These are phyloP conservation scores for Fragaria ananassa DNA, from an alignment of 306 rosid genomes.

Conservation along the genomic window DNA sequence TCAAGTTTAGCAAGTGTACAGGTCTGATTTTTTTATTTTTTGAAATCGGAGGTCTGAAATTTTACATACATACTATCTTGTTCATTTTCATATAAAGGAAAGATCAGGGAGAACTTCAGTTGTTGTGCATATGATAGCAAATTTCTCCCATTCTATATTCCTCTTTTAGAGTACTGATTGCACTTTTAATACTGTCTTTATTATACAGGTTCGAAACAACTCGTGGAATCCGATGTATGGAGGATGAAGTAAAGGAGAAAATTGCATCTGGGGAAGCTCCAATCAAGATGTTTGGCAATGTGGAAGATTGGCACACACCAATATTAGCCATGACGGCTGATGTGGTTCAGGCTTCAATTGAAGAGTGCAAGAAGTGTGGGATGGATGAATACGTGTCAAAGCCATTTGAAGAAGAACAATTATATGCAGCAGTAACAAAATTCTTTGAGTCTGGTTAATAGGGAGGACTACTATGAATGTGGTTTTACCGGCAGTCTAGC, in stretches of 20 bases:
- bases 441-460: conserved; percentile 48
- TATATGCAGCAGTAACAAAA: conserved; percentile 56
- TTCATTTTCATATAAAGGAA: neutral
- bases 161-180: neutral
- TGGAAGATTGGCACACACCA: conserved; percentile 72
- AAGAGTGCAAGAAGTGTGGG: conserved; percentile 79
- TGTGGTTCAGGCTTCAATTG: conserved; percentile 68
- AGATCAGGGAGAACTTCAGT: neutral
- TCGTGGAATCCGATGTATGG: conserved; percentile 52
- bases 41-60: neutral
- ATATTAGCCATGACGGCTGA: conserved; percentile 97
- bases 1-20: neutral
- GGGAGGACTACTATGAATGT: conserved; percentile 6
- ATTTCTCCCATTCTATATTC: neutral
- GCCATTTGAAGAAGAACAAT: conserved; percentile 87
- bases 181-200: conserved; percentile 18
- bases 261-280: conserved; percentile 59
- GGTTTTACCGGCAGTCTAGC: conserved; percentile 19
- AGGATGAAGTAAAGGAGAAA: conserved; percentile 50
- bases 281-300: conserved; percentile 49
- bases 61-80: neutral
- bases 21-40: too few relatives aligned
- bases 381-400: conserved; percentile 92
- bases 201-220: conserved; percentile 77
- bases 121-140: neutral